Percentiles rank a stretch among this genome's conserved stretches.
Evolutionary conservation across 1,139 yeast genomes (phyloP).

Genomic region (Kurtzmaniella quercitrusa): DNA sequence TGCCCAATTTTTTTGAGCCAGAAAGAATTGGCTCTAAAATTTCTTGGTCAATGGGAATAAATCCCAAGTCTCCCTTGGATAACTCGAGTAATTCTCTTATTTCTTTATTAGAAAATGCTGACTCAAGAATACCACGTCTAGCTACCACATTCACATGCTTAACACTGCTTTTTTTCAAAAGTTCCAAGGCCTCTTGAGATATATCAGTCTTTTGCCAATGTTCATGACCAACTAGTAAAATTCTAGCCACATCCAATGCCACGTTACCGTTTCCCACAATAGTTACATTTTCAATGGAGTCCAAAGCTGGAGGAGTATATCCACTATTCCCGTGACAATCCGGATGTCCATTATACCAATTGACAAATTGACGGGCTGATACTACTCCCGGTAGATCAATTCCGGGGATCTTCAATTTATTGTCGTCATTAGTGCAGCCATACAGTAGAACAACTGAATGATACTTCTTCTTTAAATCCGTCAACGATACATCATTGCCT

Average conservation of each 20-base stretch:
- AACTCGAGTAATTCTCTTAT: slow-evolving; percentile 77
- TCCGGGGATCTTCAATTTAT: slow-evolving; percentile 56
- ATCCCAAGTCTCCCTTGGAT: slow-evolving; percentile 43
- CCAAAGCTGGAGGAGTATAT: slow-evolving; percentile 49
- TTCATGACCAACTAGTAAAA: slow-evolving; percentile 57
- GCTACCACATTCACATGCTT: slow-evolving; percentile 71
- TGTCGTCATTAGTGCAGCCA: slow-evolving; percentile 69
- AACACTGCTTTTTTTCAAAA: slow-evolving; percentile 50
- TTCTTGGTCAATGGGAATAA: slow-evolving; percentile 49
- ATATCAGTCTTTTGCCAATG: slow-evolving; percentile 77
- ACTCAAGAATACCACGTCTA: slow-evolving; percentile 75
- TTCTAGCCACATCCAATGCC: slow-evolving; percentile 87
- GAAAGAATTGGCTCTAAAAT: slow-evolving; percentile 40
- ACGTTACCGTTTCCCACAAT: slow-evolving; percentile 98
- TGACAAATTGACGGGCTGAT: slow-evolving; percentile 85
- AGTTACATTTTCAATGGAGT: slow-evolving; percentile 59
- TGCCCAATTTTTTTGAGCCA: slow-evolving; percentile 39
- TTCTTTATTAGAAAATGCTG: slow-evolving; percentile 92
- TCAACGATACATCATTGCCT: slow-evolving; percentile 52
- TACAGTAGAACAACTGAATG: slow-evolving; percentile 77
- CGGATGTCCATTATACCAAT: slow-evolving; percentile 95
- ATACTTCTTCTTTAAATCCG: slow-evolving; percentile 50
- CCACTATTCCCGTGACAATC: slow-evolving; percentile 33
- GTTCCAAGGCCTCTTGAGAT: slow-evolving; percentile 53
- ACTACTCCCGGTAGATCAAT: slow-evolving; percentile 60